These are phyloP conservation scores for Mycena amicta DNA, from an alignment of 768 basidiomycete species.

Conservation along the genomic window DNA sequence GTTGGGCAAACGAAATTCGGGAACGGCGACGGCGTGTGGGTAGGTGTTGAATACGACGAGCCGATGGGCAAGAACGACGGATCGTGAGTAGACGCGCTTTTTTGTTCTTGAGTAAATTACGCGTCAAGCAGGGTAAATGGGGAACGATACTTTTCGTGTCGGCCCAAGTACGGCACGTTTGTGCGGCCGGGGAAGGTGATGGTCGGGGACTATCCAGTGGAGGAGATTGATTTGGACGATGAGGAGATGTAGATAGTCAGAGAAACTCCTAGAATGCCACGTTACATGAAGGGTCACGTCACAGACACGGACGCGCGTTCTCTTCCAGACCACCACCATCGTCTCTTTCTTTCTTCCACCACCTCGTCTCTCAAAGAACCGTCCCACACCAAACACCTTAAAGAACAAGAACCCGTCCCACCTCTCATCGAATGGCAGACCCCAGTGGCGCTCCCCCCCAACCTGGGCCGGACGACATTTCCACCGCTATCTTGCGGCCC, in stretches of 20 bases:
- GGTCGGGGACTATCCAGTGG: conserved; percentile 85
- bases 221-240: conserved; percentile 76
- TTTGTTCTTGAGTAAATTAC: too few species aligned
- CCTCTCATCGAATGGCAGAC: conserved; percentile 58
- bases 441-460: conserved; percentile 82
- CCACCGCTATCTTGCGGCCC: conserved; percentile 92
- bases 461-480: conserved; percentile 86
- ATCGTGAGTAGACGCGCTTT: conserved; percentile 84
- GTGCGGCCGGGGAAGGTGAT: conserved; percentile 80
- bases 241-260: conserved; percentile 53
- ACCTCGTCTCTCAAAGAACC: too few species aligned
- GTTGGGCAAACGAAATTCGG: conserved; percentile 82
- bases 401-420: too few species aligned
- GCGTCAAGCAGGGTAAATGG: conserved; percentile 70
- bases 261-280: not conserved
- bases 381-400: too few species aligned
- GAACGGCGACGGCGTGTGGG: conserved; percentile 69
- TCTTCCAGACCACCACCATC: conserved; percentile 18
- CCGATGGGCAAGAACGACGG: conserved; percentile 96
- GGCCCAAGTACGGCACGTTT: conserved; percentile 79
- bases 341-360: not conserved
- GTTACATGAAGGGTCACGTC: conserved; percentile 18
- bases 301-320: conserved; percentile 49
- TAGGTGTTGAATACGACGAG: conserved; percentile 94
- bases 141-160: conserved; percentile 82